A percentile compares a stretch with the other conserved stretches of the same genome.
phyloP scores from a whole-genome alignment of 768 basidiomycete genomes.

The Pleurotus eryngii region DNA sequence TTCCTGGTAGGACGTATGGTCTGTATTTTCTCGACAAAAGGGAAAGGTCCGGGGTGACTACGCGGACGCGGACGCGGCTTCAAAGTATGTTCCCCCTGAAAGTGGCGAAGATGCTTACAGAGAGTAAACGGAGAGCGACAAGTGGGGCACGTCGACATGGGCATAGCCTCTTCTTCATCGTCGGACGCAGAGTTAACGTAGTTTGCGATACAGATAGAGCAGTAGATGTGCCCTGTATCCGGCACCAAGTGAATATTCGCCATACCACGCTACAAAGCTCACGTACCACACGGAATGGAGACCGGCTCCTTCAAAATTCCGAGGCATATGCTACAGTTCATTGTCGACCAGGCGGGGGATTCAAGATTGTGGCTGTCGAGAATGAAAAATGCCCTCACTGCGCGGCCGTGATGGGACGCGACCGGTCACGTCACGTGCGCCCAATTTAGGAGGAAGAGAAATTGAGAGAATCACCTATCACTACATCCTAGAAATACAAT shows the following conservation, averaged over 20 bases:
- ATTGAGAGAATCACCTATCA: too few species aligned
- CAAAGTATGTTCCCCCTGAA: too few species aligned
- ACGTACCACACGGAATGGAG: constrained; percentile 8
- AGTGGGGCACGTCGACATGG: constrained; percentile 3
- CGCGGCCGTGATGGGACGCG: too few species aligned
- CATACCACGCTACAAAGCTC: background rate
- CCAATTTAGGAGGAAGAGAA: too few species aligned
- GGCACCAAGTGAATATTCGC: background rate
- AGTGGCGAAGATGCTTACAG: constrained; percentile 26
- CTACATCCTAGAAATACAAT: too few species aligned
- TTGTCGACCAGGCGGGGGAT: background rate
- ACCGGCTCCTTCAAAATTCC: background rate
- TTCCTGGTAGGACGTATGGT: constrained; percentile 38
- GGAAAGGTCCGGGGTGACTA: constrained; percentile 29
- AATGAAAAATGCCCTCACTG: too few species aligned
- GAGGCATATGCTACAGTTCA: constrained; percentile 5
- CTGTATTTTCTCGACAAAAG: constrained; percentile 50
- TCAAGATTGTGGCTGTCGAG: background rate
- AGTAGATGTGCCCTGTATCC: constrained; percentile 9
- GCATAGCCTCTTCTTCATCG: background rate
- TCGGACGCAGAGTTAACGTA: constrained; percentile 7
- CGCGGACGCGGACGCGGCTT: too few species aligned
- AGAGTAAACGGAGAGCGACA: background rate
- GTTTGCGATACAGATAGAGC: constrained; percentile 3
- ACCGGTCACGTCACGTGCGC: too few species aligned